Conservation (phyloP, 208 protist genomes). For the Crithidia bombi region DNA sequence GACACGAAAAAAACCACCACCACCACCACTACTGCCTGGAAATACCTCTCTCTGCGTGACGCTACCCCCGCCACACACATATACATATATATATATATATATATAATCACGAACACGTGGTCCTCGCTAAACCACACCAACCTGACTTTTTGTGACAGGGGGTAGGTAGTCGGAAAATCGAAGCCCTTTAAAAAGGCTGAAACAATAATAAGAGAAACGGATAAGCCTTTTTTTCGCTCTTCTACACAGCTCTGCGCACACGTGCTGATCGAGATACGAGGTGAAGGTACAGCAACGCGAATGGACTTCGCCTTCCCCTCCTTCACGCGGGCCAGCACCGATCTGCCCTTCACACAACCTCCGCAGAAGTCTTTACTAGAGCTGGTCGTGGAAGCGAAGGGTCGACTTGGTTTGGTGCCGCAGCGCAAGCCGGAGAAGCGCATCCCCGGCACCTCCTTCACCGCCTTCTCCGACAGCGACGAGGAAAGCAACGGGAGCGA, state of each 20-base stretch:
- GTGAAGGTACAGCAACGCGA: neutral
- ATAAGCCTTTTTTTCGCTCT: no score
- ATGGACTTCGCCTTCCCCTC: conserved; percentile 51
- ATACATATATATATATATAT: no score
- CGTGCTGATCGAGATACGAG: neutral
- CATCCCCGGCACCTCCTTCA: conserved; percentile 10
- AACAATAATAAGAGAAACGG: neutral
- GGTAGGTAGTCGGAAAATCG: no score
- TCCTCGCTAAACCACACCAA: no score
- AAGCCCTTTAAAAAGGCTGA: neutral
- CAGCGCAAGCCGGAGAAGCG: conserved; percentile 43
- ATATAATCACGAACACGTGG: no score
- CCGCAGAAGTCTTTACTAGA: conserved; percentile 77
- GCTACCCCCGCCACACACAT: no score
- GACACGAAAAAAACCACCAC: no score
- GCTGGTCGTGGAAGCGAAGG: conserved; percentile 72
- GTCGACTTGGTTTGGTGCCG: conserved; percentile 50
- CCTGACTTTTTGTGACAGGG: no score
- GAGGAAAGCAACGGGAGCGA: conserved; percentile 18
- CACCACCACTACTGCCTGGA: no score
- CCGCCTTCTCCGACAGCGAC: conserved; percentile 29
- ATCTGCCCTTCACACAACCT: conserved; percentile 18
- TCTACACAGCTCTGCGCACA: neutral
- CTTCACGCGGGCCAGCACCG: conserved; percentile 56
- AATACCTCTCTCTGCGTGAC: no score